Base-by-base conservation (phyloP, 1,284 basidiomycete genomes). In the Sphagnurus paluster region DNA sequence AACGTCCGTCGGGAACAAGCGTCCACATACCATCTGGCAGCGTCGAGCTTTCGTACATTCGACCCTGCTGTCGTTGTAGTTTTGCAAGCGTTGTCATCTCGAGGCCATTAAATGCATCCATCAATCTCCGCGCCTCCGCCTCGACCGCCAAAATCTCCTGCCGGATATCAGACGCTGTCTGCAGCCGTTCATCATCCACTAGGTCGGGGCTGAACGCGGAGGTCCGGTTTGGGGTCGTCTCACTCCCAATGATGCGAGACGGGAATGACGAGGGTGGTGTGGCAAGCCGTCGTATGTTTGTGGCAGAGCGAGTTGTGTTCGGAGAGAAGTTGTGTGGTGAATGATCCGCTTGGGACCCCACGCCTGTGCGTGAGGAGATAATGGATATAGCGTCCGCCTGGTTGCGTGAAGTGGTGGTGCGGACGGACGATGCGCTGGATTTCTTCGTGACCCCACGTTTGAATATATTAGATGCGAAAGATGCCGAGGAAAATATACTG, bases 31-130 rank as follows among this genome's bases (percentile, higher is more conserved):
- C 67, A 38, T 66, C 68, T 21, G 47, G 21, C 39, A 42, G 42
- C 47, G 57, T 56, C 40, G 48, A 46, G 39, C 50, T 55, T 32
- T 69, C 67, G 28, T 55, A 56, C 19, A 54, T 58, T 24, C 56
- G 56, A 19, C 61, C 62, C 11, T 71, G 68, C 39, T 61, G 66
- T 39, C 74, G 63, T 46, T 76, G 76, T 39, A 68, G 62, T 54
- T 79, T 74, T 4, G 83, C 81, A 42, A 87, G 63, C 11, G 82
- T 75, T 33, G 76, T 84, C 43, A 88, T 69, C 61, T 89, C 86
- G 32, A 89, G 68, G 11, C 84, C 86, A 55, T 81, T 84, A 61
- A 89, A 88, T 4, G 85, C 84, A 58, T 88, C 85, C 61, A 87
- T 74, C 33, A 89, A 62, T 42, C 83, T 71, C 50, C 73, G 73